phyloP scores from a whole-genome alignment of 129 eudicot species.

The Daucus carota region DH1_v3.0 NC_030382.2:51945501-51946000 shows the following conservation, averaged over 20 bases:
- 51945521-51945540: neutral
- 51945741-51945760: neutral
- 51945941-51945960: conserved; percentile 55
- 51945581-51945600: neutral
- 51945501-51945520: neutral
- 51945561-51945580: neutral
- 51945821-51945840: neutral
- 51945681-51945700: neutral
- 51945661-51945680: neutral
- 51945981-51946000: conserved; percentile 1
- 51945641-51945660: neutral
- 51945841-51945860: neutral
- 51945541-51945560: conserved; percentile 1
- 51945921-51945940: conserved; percentile 73
- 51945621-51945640: neutral
- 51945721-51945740: neutral
- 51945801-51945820: neutral
- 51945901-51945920: conserved; percentile 10
- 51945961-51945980: conserved; percentile 35
- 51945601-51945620: neutral
- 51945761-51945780: neutral
- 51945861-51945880: neutral
- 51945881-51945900: conserved; percentile 8
- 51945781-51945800: neutral
- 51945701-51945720: neutral